A percentile compares a stretch with the other conserved stretches of the same genome.
Evolutionary conservation across 345 rosid genomes (phyloP).

Genomic region (Raphanus sativus): DNA sequence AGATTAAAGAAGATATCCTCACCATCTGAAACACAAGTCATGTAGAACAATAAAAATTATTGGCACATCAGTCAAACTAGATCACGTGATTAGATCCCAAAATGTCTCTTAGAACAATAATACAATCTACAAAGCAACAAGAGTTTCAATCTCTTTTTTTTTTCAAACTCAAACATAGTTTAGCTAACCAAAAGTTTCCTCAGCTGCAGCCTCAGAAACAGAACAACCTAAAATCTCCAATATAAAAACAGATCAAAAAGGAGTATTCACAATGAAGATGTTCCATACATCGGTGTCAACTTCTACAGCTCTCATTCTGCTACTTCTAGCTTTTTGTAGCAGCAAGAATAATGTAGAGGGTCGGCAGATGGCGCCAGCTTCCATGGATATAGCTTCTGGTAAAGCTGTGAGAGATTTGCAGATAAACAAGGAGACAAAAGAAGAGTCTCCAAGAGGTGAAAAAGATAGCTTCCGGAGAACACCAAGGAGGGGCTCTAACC

Average conservation of each 20-base stretch:
- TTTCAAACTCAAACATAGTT: neutral
- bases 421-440: neutral
- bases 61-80: slow-evolving; percentile 37
- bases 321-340: neutral
- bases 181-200: neutral
- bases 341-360: neutral
- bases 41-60: slow-evolving; percentile 7
- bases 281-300: slow-evolving; percentile 37
- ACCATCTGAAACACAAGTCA: slow-evolving; percentile 16
- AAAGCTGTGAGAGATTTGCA: neutral
- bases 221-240: slow-evolving; percentile 10
- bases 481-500: neutral
- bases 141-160: slow-evolving; percentile 8
- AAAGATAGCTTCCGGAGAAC: neutral
- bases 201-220: slow-evolving; percentile 14
- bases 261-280: slow-evolving; percentile 46
- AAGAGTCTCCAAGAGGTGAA: neutral
- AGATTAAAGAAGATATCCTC: neutral
- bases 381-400: neutral
- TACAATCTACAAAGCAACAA: slow-evolving; percentile 6
- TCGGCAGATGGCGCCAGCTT: neutral
- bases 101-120: slow-evolving; percentile 11
- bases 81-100: slow-evolving; percentile 42
- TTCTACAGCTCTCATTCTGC: neutral
- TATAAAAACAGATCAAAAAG: slow-evolving; percentile 22